Evolutionary conservation across 176 grass and related monocot genomes (phyloP), one percentile per base, ranked within the genome.

Genomic region (Stipa capillata): DNA sequence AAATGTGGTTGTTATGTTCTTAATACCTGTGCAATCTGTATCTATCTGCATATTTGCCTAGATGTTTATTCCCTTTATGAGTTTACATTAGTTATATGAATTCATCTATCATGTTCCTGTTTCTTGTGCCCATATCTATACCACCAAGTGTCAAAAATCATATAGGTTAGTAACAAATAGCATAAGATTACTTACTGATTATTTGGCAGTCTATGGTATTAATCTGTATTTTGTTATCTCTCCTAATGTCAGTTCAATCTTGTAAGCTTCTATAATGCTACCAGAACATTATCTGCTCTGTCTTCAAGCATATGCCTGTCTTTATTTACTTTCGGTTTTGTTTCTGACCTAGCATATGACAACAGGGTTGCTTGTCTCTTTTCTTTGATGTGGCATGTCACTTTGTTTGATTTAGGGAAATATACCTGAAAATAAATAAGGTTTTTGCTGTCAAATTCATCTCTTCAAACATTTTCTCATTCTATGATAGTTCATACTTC

Each of bases 1-100:
- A 50, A 55, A 67, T 84, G 36, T 80, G 77, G 43, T 76, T 70
- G 34, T 15, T 80, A 42, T 84, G 60, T 69, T 76, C 3, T 82
- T 84, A 24, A 24, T 57, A 63, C 37, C 37, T 49, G 25, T 64
- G 57, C 40, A 54, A 62, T 77, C 23, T 10, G 36, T 54, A 72
- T 53, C 10, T 21, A 72, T 72, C 39, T 64, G 56, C 20, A 43
- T 28, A 28, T 78, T 79, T 79, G 32, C 37, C 20, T 62, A 45
- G 20, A 86, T 33, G 18, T 72, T 70, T 14, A 36, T 71, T 75
- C 18, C 7, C 24, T 55, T 39, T 73, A 74, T 73, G 35, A 53
- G 53, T 70, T 44, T 55, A 62, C 47, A 78, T 62, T 72, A 23
- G 53, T 43, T 48, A 72, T 39, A n/a, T 71, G 43, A 50, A 62